Base-by-base conservation (phyloP, 1,284 basidiomycete genomes). In the Pascua guehoae region DNA sequence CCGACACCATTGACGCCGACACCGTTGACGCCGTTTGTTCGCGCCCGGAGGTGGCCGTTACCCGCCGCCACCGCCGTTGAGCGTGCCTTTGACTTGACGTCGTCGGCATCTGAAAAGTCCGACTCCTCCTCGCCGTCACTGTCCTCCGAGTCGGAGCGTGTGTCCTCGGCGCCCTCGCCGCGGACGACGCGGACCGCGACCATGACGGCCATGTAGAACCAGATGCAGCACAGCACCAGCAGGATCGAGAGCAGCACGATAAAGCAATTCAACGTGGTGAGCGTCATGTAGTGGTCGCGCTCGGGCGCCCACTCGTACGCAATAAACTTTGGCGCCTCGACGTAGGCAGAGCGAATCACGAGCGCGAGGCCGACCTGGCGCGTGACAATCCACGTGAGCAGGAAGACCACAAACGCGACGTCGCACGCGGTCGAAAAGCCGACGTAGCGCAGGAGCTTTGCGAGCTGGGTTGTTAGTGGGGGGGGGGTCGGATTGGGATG, bases 401-500 rank as follows among this genome's bases (percentile, higher is more conserved):
- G 82, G 80, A 93, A 98, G 56, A 84, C 70, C 37, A 81, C 88
- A 74, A 98, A 98, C 0, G 85, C 83, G 37, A 79, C 69, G 75
- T 98, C 93, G 63, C 88, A 91, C 1, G 84, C 71, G 10, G 82
- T 81, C 57, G 86, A 82, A 57, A 84, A 79, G 36, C 81, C 81
- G 36, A 94, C 80, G 77, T 98, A 98, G 57, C 88, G 88, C 64
- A 91, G 78, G 88, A 98, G 93, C 78, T 98, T 98, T 15, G 92
- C 94, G 61, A 88, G 71, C 90, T 93, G 61, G 2, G 38, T 40
- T 10, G 40, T 56, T 16, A 56, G 54, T 38, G 40, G 32, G 37
- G 18, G 9, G 15, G 14, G 47, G n/a, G n/a, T n/a, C n/a, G n/a
- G n/a, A n/a, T 14, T 15, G 36, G n/a, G 37, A 39, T 32, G n/a